A percentile compares a stretch with the other conserved stretches of the same genome.
These are phyloP conservation scores for Dactylis glomerata DNA, from an alignment of 176 grass and related monocot genomes.

Conservation along the genomic window DNA sequence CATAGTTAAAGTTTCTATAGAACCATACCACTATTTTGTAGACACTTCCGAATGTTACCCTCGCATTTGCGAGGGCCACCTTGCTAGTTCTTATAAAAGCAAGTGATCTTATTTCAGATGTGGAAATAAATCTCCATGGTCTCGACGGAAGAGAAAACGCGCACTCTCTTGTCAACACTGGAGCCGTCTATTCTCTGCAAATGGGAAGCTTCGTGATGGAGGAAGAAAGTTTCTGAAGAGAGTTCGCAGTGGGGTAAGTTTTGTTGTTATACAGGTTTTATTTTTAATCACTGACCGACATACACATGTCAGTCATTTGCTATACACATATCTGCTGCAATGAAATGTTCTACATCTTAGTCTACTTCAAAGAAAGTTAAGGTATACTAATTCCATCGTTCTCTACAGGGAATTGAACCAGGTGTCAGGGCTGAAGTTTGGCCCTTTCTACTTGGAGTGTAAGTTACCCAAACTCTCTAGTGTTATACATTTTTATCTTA, in stretches of 20 bases:
- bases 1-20: no score
- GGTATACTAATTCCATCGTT: conserved; percentile 25
- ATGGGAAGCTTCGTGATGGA: conserved; percentile 81
- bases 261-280: not conserved
- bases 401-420: conserved; percentile 79
- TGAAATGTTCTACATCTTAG: not conserved
- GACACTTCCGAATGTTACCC: no score
- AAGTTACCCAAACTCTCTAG: conserved; percentile 32
- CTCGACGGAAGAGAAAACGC: conserved; percentile 72
- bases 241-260: conserved; percentile 90
- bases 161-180: conserved; percentile 66
- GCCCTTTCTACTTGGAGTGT: conserved; percentile 97
- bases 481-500: conserved; percentile 24
- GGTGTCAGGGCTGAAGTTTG: conserved; percentile 87
- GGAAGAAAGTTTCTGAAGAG: conserved; percentile 88
- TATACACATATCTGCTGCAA: not conserved
- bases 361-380: conserved; percentile 17
- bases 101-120: conserved; percentile 43
- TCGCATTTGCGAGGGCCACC: no score
- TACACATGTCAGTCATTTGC: not conserved
- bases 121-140: conserved; percentile 93
- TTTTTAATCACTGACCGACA: not conserved
- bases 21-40: no score
- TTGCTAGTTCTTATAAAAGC: not conserved
- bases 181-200: conserved; percentile 60